Evolutionary conservation across 768 basidiomycete genomes (phyloP).

Genomic region (Lyophyllum atratum): DNA sequence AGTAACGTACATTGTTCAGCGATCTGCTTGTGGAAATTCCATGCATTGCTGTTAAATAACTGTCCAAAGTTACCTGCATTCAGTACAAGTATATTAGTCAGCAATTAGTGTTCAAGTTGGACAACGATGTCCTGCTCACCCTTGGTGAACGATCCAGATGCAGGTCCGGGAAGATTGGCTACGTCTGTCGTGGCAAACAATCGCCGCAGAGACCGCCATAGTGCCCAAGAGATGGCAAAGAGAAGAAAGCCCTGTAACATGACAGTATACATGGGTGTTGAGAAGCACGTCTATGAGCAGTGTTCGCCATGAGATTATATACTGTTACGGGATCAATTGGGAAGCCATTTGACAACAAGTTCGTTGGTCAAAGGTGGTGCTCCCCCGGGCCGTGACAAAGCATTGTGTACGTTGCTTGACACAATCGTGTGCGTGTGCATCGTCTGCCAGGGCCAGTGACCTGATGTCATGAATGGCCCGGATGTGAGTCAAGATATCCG

Average conservation of each 20-base stretch:
- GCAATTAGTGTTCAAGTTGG: not conserved
- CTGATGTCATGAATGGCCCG: no score
- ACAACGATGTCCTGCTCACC: slow-evolving; percentile 19
- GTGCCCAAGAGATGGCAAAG: slow-evolving; percentile 7
- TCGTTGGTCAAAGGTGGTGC: not conserved
- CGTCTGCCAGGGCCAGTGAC: no score
- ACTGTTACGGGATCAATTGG: not conserved
- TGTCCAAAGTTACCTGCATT: slow-evolving; percentile 20
- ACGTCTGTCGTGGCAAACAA: slow-evolving; percentile 24
- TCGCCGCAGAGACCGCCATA: slow-evolving; percentile 19
- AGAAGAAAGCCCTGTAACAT: slow-evolving; percentile 1
- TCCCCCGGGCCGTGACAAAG: not conserved
- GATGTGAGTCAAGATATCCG: no score
- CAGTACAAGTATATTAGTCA: not conserved
- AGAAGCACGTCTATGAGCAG: not conserved
- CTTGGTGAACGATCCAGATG: slow-evolving; percentile 26
- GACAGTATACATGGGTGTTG: slow-evolving; percentile 3
- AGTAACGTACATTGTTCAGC: slow-evolving; percentile 11
- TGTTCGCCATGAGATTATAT: not conserved
- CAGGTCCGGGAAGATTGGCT: slow-evolving; percentile 37
- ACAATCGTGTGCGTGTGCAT: no score
- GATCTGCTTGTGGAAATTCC: slow-evolving; percentile 17
- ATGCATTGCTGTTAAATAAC: slow-evolving; percentile 15
- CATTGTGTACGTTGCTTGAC: not conserved
- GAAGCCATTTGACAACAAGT: not conserved